Percentiles rank a stretch among this genome's conserved stretches.
phyloP scores from a whole-genome alignment of 2,329 filamentous ascomycete genomes.

The Cadophora malorum region DNA sequence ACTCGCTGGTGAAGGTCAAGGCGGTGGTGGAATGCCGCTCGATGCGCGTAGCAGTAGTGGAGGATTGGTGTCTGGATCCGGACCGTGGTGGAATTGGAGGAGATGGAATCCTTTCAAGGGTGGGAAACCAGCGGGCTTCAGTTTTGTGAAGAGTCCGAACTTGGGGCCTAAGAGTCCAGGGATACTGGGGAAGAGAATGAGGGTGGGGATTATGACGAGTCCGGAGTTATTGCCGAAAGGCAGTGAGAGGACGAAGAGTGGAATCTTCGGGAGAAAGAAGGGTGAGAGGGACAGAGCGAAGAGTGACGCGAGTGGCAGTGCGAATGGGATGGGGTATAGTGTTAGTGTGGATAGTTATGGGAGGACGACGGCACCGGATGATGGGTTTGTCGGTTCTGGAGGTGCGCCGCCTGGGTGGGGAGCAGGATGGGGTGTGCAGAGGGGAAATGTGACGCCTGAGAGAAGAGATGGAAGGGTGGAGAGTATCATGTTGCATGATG shows the following conservation, averaged over 20 bases:
- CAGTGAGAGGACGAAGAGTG: background rate
- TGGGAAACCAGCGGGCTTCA: constrained; percentile 39
- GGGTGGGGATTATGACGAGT: constrained; percentile 41
- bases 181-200: constrained; percentile 32
- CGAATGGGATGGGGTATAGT: constrained; percentile 23
- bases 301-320: constrained; percentile 28
- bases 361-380: too few relatives aligned
- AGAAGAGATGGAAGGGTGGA: constrained; percentile 33
- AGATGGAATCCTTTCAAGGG: constrained; percentile 35
- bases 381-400: constrained; percentile 27
- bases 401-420: constrained; percentile 39
- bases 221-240: constrained; percentile 34
- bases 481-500: constrained; percentile 42
- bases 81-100: constrained; percentile 20
- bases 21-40: background rate
- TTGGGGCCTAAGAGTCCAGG: constrained; percentile 33
- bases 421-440: constrained; percentile 40
- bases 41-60: constrained; percentile 11
- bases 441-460: constrained; percentile 15
- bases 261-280: background rate
- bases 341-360: constrained; percentile 29
- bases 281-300: constrained; percentile 17
- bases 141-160: constrained; percentile 23
- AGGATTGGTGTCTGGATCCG: background rate
- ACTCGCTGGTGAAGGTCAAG: constrained; percentile 63